phyloP scores from a whole-genome alignment of 2,329 filamentous ascomycete species.

The Bimuria novae-zelandiae region DNA sequence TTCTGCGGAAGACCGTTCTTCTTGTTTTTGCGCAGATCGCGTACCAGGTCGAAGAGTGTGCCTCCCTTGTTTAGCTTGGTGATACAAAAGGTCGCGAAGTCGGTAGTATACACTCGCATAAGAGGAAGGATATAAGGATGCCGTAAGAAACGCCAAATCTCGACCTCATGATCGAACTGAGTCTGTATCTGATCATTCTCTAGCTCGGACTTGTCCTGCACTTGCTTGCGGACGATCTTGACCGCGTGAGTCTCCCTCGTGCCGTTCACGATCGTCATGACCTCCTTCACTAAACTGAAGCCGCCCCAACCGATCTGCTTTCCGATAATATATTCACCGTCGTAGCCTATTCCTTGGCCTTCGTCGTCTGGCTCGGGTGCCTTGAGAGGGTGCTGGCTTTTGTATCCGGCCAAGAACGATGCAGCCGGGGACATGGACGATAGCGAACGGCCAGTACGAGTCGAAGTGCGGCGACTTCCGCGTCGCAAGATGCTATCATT shows the following conservation, averaged over 20 bases:
- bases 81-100: constrained; percentile 72
- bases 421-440: constrained; percentile 62
- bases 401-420: constrained; percentile 62
- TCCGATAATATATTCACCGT: constrained; percentile 67
- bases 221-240: constrained; percentile 68
- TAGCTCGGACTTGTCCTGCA: constrained; percentile 59
- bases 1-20: constrained; percentile 53
- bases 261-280: constrained; percentile 62
- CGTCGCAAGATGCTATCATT: constrained; percentile 42
- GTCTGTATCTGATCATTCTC: constrained; percentile 69
- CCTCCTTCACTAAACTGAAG: constrained; percentile 70
- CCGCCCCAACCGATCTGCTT: constrained; percentile 69
- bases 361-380: constrained; percentile 65
- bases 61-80: constrained; percentile 67
- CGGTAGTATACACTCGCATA: constrained; percentile 67
- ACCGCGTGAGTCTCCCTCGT: constrained; percentile 63
- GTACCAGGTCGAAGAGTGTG: constrained; percentile 66
- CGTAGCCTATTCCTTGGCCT: constrained; percentile 66
- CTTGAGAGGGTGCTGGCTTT: constrained; percentile 44
- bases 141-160: constrained; percentile 68
- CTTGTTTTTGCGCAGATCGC: constrained; percentile 53
- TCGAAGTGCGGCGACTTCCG: constrained; percentile 48
- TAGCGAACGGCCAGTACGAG: constrained; percentile 53
- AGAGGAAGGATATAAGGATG: constrained; percentile 67
- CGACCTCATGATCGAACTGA: constrained; percentile 71